A percentile compares a stretch with the other conserved stretches of the same genome.
Evolutionary conservation across 129 eudicot genomes (phyloP).

Genomic region (Kitagawia praeruptora): DNA sequence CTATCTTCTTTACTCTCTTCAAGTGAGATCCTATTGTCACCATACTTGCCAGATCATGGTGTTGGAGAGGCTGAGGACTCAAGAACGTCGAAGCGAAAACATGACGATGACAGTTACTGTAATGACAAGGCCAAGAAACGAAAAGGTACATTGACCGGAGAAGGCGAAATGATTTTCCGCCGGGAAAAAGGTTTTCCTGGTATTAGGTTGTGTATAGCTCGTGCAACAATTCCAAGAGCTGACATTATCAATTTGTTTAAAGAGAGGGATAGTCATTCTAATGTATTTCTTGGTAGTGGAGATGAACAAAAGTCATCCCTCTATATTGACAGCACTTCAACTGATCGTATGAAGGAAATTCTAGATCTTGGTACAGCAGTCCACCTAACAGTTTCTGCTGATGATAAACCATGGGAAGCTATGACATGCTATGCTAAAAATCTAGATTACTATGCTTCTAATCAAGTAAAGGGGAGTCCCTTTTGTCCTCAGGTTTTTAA

Average conservation of each 20-base stretch:
- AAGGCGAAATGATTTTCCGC: slow-evolving; percentile 54
- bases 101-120: slow-evolving; percentile 25
- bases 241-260: slow-evolving; percentile 30
- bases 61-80: slow-evolving; percentile 78
- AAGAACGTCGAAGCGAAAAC: slow-evolving; percentile 55
- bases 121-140: slow-evolving; percentile 40
- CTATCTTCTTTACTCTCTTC: slow-evolving; percentile 54
- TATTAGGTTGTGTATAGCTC: slow-evolving; percentile 42
- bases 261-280: slow-evolving; percentile 13
- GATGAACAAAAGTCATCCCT: slow-evolving; percentile 18
- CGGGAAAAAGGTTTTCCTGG: slow-evolving; percentile 95
- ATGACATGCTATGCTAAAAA: slow-evolving; percentile 54
- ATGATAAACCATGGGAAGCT: slow-evolving; percentile 69
- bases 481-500: slow-evolving; percentile 41
- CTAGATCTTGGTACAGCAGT: slow-evolving; percentile 15
- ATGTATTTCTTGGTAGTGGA: slow-evolving; percentile 7
- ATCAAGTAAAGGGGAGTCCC: slow-evolving; percentile 16
- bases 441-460: slow-evolving; percentile 21
- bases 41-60: slow-evolving; percentile 74
- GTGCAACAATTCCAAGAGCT: slow-evolving; percentile 36
- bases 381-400: slow-evolving; percentile 18
- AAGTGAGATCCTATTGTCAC: slow-evolving; percentile 54
- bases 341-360: slow-evolving; percentile 21
- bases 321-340: slow-evolving; percentile 19
- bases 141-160: slow-evolving; percentile 32